Base-by-base conservation (phyloP, 2,329 filamentous ascomycete genomes). In the Hypoxylon rubiginosum region DNA sequence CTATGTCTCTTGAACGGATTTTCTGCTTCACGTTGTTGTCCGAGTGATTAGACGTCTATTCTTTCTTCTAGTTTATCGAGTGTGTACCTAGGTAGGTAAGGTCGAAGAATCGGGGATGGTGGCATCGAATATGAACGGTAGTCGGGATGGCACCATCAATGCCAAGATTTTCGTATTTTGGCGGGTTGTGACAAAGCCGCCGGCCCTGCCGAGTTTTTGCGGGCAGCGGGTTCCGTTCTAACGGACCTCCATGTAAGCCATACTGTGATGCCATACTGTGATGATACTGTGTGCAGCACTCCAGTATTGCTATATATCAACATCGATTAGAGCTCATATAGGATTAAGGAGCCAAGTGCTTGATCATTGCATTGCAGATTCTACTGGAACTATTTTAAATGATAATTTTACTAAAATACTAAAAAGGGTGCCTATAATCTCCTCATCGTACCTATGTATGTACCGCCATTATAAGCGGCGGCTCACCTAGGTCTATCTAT, bases 161-260 rank as follows among this genome's bases (percentile, higher is more conserved):
- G 67, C 67, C 67, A 69, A 69, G 67, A 58, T 58, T 69, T 69
- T 64, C 64, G 60, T 55, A 57, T 67, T 67, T 45, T 49, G 39
- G 43, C 50, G 50, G 65, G n/a, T 39, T 67, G 17, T 58, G n/a
- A 49, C 36, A 51, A 54, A 55, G 41, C 45, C 39, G 49, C 50
- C 52, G 63, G 63, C 24, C 48, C 62, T 59, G 24, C 64, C 62
- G 63, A 60, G 19, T 57, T 43, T 64, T 45, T n/a, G 24, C 41
- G 56, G 64, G 50, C 39, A 58, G 45, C 57, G 62, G 66, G n/a
- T 62, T 68, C 66, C 62, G 62, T 59, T n/a, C 67, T 28, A 64
- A 54, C 56, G 63, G 59, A 55, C 28, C 17, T 34, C 30, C 34
- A 49, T 34, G n/a, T 51, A 10, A 19, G 45, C n/a, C 19, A 41